Evolutionary conservation across 306 rosid species (phyloP).

Genomic region (Ormosia semicastrata): DNA sequence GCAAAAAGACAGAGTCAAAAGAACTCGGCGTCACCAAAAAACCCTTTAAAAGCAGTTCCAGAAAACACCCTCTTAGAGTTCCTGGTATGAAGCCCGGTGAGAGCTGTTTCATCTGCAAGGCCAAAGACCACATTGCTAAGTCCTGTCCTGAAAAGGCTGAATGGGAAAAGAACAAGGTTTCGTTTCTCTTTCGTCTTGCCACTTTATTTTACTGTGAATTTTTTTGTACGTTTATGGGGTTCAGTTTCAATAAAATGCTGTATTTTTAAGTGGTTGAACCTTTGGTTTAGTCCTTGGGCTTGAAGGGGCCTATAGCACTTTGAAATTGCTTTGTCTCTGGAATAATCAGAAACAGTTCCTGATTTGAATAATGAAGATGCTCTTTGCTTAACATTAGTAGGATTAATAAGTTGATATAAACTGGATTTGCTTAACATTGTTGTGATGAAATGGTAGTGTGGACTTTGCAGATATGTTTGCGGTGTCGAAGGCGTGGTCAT

Average conservation of each 20-base stretch:
- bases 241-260: no score
- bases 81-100: conserved; percentile 99
- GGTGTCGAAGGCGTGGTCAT: conserved; percentile 85
- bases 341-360: background rate
- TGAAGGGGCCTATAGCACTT: background rate
- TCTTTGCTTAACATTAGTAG: background rate
- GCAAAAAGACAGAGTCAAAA: conserved; percentile 38
- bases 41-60: conserved; percentile 31
- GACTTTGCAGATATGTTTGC: conserved; percentile 71
- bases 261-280: no score
- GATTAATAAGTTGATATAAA: background rate
- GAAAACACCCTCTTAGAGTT: conserved; percentile 71
- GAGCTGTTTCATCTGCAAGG: conserved; percentile 78
- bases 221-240: no score
- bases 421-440: background rate
- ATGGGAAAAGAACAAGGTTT: conserved; percentile 73
- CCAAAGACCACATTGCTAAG: conserved; percentile 76
- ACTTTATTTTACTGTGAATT: no score
- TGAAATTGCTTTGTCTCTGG: background rate
- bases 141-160: conserved; percentile 64
- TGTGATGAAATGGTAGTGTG: background rate
- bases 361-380: background rate
- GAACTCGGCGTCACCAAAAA: conserved; percentile 29
- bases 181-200: background rate
- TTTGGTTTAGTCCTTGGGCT: background rate